Evolutionary conservation across 306 rosid genomes (phyloP), one percentile per base, ranked within the genome.

Genomic region (Trifolium fragiferum): DNA sequence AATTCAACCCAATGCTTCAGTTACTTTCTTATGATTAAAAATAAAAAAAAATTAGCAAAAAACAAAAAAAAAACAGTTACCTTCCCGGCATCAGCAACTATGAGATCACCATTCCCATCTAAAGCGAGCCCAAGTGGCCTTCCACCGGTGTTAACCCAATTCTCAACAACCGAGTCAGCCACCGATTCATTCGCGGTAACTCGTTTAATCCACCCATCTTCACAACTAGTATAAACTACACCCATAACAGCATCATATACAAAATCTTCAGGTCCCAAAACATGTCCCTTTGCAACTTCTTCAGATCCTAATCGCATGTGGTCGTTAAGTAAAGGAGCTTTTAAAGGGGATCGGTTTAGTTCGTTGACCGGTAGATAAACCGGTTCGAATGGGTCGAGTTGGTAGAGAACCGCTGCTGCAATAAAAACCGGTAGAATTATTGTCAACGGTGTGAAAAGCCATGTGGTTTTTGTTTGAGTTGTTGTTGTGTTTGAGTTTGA

Each of bases 171-270:
- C 40, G 85, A 60, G 83, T 85, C 78, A 50, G 27, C 46, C 19
- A 8, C 87, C 18, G 88, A 87, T 15, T 86, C 84, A 60, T 80
- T 85, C 60, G 84, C 25, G 16, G 70, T 84, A 19, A 90, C 76
- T 80, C 85, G 86, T 79, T 85, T 90, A 20, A 93, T 53, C 98
- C 96, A 93, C 73, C 97, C 96, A 38, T 89, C 93, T 1, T 16
- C 74, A 43, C 95, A 89, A 0, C 98, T 89, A 0, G 97, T 88
- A 75, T 93, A 90, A 51, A 93, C 23, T 10, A 89, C 72, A 35
- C 93, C 75, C 5, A 30, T 27, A 18, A 2, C 57, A 1, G 83
- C 37, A 40, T 90, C 87, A 15, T 84, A 87, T 14, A 80, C 77
- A 12, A 93, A 25, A 68, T 89, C 96, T 37, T 93, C 92, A 0